Evolutionary conservation across 768 basidiomycete species (phyloP), one percentile per base, ranked within the genome.

Genomic region (Russula foetens): DNA sequence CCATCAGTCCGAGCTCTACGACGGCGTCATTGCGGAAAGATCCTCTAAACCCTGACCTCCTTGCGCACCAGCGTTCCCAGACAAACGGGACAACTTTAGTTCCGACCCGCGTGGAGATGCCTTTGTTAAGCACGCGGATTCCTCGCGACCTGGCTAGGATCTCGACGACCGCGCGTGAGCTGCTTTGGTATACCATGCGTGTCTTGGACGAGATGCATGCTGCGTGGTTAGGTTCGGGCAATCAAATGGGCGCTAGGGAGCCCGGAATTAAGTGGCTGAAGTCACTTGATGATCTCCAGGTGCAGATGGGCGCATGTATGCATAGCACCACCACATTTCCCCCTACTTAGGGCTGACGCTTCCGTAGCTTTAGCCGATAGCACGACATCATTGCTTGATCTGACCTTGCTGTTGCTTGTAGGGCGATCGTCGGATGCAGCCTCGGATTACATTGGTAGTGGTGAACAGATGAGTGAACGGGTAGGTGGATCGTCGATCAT

Each of bases 381-480:
- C 51, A 76, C 81, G 49, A 79, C 85, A 23, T 80, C 87, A 29
- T 76, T 90, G 33, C 73, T 88, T 49, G 90, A 91, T 67, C 75
- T 92, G 52, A 90, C 87, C 21, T 75, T 74, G 47, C 77, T 91
- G 62, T 76, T 92, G 47, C 79, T 83, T 17, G 87, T 88, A 24
- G 89, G 90, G 7, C 78, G 83, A 56, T 73, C 82, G n/a, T 84
- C 88, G 29, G 87, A 88, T 56, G 75, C 86, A 8, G 75, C 93
- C 35, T 67, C 74, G 28, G 90, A 92, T 72, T 88, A 89, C 69
- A 76, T 92, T 53, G 83, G 86, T 14, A 89, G 87, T 61, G 81
- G 81, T 21, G 88, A 90, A 66, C 84, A 86, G 68, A 87, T 88
- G 79, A 89, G 85, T 60, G 90, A 93, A 73, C 77, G 91, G 70